phyloP scores from a whole-genome alignment of 2,329 filamentous ascomycete genomes.

The Paracoccidioides brasiliensis region DNA sequence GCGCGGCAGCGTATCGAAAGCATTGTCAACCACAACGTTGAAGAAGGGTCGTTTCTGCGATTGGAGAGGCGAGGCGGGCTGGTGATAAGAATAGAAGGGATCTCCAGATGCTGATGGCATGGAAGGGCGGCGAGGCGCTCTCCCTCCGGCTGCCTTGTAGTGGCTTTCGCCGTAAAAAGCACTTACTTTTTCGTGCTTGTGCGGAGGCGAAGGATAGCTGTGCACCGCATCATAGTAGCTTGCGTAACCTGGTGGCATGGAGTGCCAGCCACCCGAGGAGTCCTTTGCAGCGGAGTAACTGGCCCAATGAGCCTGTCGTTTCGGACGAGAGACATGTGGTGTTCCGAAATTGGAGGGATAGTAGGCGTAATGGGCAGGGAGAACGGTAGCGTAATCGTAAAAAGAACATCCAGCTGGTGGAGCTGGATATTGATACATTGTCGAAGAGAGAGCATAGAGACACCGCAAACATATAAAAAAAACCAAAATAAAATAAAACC shows the following conservation, averaged over 20 bases:
- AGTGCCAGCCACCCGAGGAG: constrained; percentile 27
- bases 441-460: constrained; percentile 22
- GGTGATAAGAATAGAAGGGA: constrained; percentile 8
- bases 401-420: constrained; percentile 37
- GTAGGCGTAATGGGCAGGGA: constrained; percentile 37
- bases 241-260: constrained; percentile 29
- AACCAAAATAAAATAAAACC: not conserved
- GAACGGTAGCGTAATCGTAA: constrained; percentile 37
- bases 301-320: constrained; percentile 44
- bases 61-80: constrained; percentile 16
- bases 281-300: constrained; percentile 39
- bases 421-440: constrained; percentile 34
- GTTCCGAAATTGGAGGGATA: constrained; percentile 43
- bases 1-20: constrained; percentile 34
- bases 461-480: not conserved
- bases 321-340: constrained; percentile 35
- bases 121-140: constrained; percentile 34
- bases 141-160: not conserved
- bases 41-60: constrained; percentile 42
- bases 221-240: constrained; percentile 34
- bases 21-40: constrained; percentile 44
- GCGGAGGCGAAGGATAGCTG: constrained; percentile 40
- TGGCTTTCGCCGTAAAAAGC: constrained; percentile 34
- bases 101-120: constrained; percentile 19
- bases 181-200: constrained; percentile 54